These are phyloP conservation scores for Lichtheimia ramosa DNA, from an alignment of 371 early-diverging fungal species.

Conservation along the genomic window DNA sequence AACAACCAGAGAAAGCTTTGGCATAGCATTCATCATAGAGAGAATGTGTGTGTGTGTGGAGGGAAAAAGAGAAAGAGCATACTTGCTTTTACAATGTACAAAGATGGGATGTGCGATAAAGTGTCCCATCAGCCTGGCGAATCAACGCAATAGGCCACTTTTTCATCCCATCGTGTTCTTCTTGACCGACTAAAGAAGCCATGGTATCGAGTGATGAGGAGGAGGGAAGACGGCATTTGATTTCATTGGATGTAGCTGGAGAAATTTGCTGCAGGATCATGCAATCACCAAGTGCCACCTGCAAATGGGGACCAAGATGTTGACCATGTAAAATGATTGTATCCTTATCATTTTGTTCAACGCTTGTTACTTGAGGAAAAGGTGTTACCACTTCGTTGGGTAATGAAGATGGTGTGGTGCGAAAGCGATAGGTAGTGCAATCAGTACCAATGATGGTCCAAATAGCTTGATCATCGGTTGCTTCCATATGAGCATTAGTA, in stretches of 20 bases:
- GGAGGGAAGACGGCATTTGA: neutral
- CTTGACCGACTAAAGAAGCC: neutral
- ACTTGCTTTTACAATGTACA: conserved; percentile 7
- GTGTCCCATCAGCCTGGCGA: conserved; percentile 18
- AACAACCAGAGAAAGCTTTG: neutral
- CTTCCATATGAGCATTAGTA: conserved; percentile 47
- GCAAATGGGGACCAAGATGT: conserved; percentile 21
- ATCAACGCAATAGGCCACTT: conserved; percentile 17
- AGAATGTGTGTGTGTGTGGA: neutral
- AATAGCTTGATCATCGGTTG: conserved; percentile 14
- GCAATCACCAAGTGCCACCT: neutral
- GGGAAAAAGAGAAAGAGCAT: neutral
- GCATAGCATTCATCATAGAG: neutral
- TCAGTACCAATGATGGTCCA: conserved; percentile 27
- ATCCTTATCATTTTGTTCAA: neutral
- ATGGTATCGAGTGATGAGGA: neutral
- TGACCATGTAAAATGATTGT: conserved; percentile 51
- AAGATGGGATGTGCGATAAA: conserved; percentile 20
- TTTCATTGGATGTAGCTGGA: neutral
- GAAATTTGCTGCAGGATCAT: too few species aligned
- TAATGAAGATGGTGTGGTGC: neutral
- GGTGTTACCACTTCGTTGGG: conserved; percentile 9
- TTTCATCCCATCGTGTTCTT: neutral
- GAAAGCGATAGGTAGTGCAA: conserved; percentile 12
- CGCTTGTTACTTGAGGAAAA: conserved; percentile 10